phyloP scores from a whole-genome alignment of 106 monocot species.

The Allium cepa region DNA sequence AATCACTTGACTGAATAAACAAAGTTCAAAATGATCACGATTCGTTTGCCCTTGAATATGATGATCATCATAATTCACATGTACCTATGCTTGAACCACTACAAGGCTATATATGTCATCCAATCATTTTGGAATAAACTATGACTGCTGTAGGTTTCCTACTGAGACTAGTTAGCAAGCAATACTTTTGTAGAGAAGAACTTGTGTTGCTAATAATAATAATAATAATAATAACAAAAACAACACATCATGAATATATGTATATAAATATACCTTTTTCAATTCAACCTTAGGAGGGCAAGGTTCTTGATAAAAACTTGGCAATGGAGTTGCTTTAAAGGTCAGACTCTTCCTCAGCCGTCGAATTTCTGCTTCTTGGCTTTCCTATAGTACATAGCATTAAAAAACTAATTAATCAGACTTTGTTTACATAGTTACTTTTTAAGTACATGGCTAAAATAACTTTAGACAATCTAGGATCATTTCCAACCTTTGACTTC shows the following conservation, averaged over 20 bases:
- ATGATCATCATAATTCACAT: too few species aligned
- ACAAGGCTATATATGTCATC: too few species aligned
- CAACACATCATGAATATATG: not conserved
- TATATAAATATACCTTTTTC: conserved; percentile 64
- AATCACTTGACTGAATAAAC: too few species aligned
- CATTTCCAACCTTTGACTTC: conserved; percentile 65
- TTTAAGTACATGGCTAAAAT: not conserved
- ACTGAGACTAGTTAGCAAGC: too few species aligned
- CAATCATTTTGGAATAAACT: too few species aligned
- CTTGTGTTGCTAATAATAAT: not conserved
- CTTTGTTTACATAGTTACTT: not conserved
- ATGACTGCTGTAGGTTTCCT: too few species aligned
- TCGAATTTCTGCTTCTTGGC: conserved; percentile 89
- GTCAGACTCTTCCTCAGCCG: conserved; percentile 75
- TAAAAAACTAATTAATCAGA: not conserved
- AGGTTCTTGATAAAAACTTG: conserved; percentile 87
- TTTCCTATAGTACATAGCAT: conserved; percentile 45
- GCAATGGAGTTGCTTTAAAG: conserved; percentile 96
- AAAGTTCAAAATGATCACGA: too few species aligned
- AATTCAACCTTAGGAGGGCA: conserved; percentile 67
- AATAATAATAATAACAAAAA: not conserved
- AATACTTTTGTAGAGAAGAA: too few species aligned
- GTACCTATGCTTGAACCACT: too few species aligned
- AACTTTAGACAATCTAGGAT: not conserved
- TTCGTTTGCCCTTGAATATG: too few species aligned